Percentiles rank a stretch among this genome's conserved stretches.
phyloP scores from a whole-genome alignment of 257 asterid species.

The Solanum pimpinellifolium region DNA sequence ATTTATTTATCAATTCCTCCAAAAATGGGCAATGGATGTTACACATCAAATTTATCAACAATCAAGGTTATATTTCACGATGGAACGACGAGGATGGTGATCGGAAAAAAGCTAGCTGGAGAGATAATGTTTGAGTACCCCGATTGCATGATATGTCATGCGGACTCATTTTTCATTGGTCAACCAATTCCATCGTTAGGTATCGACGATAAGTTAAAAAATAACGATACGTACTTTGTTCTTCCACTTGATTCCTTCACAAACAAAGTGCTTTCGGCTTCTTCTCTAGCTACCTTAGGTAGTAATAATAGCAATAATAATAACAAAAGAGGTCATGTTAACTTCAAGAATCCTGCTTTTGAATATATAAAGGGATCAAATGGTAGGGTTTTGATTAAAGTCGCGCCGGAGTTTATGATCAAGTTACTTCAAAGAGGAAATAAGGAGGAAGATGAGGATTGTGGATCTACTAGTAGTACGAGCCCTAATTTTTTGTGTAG shows the following conservation, averaged over 20 bases:
- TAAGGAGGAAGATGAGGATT: not conserved
- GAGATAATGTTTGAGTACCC: constrained; percentile 81
- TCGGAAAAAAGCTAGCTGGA: constrained; percentile 47
- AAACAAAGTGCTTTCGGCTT: constrained; percentile 26
- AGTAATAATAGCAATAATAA: not conserved
- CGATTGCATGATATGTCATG: constrained; percentile 53
- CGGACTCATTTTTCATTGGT: constrained; percentile 74
- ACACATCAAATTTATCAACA: constrained; percentile 3
- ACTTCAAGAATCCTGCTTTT: constrained; percentile 45
- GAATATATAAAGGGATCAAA: constrained; percentile 41
- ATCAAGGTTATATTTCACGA: constrained; percentile 30
- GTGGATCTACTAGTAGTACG: not conserved
- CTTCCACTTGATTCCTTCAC: constrained; percentile 56
- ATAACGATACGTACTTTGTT: constrained; percentile 50
- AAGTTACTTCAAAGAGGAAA: not conserved
- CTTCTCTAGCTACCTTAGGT: constrained; percentile 33
- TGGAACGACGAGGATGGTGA: constrained; percentile 33
- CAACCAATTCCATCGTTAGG: constrained; percentile 48
- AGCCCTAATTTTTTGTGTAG: constrained; percentile 28
- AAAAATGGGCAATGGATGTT: not conserved
- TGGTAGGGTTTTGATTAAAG: constrained; percentile 62
- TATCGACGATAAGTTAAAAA: constrained; percentile 34
- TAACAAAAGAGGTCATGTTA: not conserved
- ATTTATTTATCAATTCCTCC: not conserved
- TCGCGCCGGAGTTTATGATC: constrained; percentile 43